Percentiles rank a stretch among this genome's conserved stretches.
phyloP scores from a whole-genome alignment of 257 asterid species.

The Thymus mandschuricus region DNA sequence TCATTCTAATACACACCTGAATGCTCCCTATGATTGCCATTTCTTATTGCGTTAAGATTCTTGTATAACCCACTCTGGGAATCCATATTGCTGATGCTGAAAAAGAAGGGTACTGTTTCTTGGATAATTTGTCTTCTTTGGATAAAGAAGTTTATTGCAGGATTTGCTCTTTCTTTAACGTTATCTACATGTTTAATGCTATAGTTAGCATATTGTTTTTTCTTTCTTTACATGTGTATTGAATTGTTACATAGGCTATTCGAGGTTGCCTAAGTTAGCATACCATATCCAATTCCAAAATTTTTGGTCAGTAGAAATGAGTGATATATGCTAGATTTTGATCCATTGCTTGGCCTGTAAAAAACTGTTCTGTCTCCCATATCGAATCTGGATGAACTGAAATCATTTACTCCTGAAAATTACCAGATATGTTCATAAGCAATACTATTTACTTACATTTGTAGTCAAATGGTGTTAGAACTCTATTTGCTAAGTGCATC shows the following conservation, averaged over 20 bases:
- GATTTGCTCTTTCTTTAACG: neutral
- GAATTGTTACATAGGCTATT: neutral
- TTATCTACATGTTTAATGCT: neutral
- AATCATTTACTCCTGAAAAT: neutral
- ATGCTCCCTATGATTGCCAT: neutral
- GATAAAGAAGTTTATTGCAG: neutral
- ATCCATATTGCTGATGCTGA: neutral
- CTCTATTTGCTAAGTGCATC: slow-evolving; percentile 8
- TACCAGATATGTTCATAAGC: neutral
- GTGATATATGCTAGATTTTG: neutral
- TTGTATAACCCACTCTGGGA: neutral
- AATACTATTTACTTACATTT: neutral
- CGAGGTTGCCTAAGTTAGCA: slow-evolving; percentile 15
- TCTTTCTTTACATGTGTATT: neutral
- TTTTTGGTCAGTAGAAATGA: neutral
- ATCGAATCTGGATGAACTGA: neutral
- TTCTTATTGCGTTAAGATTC: neutral
- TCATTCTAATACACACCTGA: neutral
- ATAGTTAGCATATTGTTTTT: neutral
- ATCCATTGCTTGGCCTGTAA: slow-evolving; percentile 4
- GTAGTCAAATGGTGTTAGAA: neutral
- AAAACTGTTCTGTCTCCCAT: neutral
- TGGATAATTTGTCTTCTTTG: neutral
- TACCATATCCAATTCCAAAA: neutral
- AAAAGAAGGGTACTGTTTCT: too few relatives aligned